phyloP scores from a whole-genome alignment of 2,329 filamentous ascomycete genomes.

The Claviceps fusiformis region DNA sequence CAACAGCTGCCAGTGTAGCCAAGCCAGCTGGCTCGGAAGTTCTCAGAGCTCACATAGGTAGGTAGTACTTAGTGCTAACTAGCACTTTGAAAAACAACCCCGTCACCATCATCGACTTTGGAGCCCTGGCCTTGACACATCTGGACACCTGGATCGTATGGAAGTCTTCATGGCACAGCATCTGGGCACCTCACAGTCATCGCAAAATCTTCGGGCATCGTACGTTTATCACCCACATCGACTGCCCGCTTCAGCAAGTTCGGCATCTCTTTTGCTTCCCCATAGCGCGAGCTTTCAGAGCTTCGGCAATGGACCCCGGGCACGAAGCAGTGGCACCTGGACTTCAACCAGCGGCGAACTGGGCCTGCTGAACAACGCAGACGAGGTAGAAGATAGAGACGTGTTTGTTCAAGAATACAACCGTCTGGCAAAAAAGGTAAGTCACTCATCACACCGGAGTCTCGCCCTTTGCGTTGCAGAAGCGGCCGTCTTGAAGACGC shows the following conservation, averaged over 20 bases:
- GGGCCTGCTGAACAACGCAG: conserved; percentile 32
- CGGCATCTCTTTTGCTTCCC: conserved; percentile 13
- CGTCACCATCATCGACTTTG: not conserved
- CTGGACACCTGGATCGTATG: not conserved
- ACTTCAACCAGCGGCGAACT: conserved; percentile 39
- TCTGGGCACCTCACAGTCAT: conserved; percentile 6
- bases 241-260: conserved; percentile 14
- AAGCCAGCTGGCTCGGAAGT: not conserved
- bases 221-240: conserved; percentile 7
- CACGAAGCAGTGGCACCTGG: conserved; percentile 41
- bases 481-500: not conserved
- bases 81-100: not conserved
- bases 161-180: conserved; percentile 13
- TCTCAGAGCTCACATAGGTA: not conserved
- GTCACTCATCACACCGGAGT: not conserved
- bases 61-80: not conserved
- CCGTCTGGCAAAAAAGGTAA: conserved; percentile 42
- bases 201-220: conserved; percentile 9
- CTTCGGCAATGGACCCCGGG: conserved; percentile 10
- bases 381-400: conserved; percentile 34
- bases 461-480: not conserved
- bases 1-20: not conserved
- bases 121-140: not conserved
- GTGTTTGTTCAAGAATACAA: conserved; percentile 46
- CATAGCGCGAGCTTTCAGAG: conserved; percentile 15